Base-by-base conservation (phyloP, 345 rosid genomes). In the Euphorbia pulcherrima region DNA sequence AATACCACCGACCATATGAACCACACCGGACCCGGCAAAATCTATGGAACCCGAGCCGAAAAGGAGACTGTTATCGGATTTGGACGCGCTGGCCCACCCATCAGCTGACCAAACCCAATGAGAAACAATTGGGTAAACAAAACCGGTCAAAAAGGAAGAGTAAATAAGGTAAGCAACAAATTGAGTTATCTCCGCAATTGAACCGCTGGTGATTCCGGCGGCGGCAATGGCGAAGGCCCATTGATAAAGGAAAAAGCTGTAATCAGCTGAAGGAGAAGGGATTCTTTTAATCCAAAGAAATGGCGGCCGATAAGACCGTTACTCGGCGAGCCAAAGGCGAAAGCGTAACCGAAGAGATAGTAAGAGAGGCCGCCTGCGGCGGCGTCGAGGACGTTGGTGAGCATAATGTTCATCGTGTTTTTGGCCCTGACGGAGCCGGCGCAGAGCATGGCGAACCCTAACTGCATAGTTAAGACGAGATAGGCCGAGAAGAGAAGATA, bases 401-500 rank as follows among this genome's bases (percentile, higher is more conserved):
- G 78, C 78, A 75, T 75, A 35, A 69, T 69, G 39, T 75, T 75
- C 78, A 75, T 75, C 62, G 74, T 75, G 70, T 75, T 75, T 70
- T 75, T 75, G 53, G 74, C 78, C 28, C 78, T 40, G 23, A 75
- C 74, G 18, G 78, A 75, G 70, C 78, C 78, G 3, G 78, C 78
- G 24, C 78, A 75, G 18, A 75, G 70, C 70, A 75, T 75, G 76
- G 82, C 82, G 56, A 75, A 81, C 10, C 84, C 84, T 21, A 81
- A 72, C 41, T 84, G 88, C 90, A 86, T 86, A 65, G 90, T 86
- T 68, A 86, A 86, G 69, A 86, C 90, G 13, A 86, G 79, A 70
- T 86, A 86, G n/a, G 90, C 84, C 0, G 90, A 86, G 85, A 84
- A 86, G 79, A 86, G 87, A 54, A 86, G 87, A 62, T 83, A 86